A percentile compares a stretch with the other conserved stretches of the same genome.
Evolutionary conservation across 805 yeast species (phyloP).

Genomic region (Kodamaea neixiangensis): DNA sequence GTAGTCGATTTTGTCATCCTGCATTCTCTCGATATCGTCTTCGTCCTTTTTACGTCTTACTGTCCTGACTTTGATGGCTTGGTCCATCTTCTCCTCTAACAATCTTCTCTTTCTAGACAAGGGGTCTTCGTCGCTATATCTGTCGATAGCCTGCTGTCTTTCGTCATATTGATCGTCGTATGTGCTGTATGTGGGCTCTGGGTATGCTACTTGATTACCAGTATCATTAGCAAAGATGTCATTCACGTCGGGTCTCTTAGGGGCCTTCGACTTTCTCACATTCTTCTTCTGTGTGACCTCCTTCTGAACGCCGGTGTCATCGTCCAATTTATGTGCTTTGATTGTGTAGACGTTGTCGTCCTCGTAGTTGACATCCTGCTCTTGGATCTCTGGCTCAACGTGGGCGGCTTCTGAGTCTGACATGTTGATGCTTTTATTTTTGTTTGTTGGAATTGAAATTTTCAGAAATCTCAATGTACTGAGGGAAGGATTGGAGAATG

Average conservation of each 20-base stretch:
- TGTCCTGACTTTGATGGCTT: constrained; percentile 66
- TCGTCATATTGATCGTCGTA: constrained; percentile 2
- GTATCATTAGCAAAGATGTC: constrained; percentile 9
- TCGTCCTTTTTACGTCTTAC: constrained; percentile 73
- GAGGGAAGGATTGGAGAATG: neutral
- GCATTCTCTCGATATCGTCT: constrained; percentile 92
- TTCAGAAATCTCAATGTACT: neutral
- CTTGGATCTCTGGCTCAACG: neutral
- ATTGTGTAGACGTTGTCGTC: constrained; percentile 27
- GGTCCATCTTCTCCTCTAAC: constrained; percentile 79
- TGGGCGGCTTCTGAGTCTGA: constrained; percentile 1
- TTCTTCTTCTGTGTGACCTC: constrained; percentile 29
- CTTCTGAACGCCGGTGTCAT: constrained; percentile 9
- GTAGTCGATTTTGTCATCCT: constrained; percentile 83
- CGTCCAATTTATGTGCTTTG: constrained; percentile 23
- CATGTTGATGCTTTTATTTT: constrained; percentile 6
- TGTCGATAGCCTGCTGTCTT: constrained; percentile 9
- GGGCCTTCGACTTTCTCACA: constrained; percentile 23
- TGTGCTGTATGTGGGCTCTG: constrained; percentile 4
- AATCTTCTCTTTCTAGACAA: constrained; percentile 59
- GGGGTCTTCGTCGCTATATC: constrained; percentile 36
- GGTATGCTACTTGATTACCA: neutral
- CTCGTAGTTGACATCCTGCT: constrained; percentile 12
- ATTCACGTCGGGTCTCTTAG: constrained; percentile 12
- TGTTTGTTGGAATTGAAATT: neutral